phyloP scores from a whole-genome alignment of 305 asterid species.

The Solanum aculeatissimum region DNA sequence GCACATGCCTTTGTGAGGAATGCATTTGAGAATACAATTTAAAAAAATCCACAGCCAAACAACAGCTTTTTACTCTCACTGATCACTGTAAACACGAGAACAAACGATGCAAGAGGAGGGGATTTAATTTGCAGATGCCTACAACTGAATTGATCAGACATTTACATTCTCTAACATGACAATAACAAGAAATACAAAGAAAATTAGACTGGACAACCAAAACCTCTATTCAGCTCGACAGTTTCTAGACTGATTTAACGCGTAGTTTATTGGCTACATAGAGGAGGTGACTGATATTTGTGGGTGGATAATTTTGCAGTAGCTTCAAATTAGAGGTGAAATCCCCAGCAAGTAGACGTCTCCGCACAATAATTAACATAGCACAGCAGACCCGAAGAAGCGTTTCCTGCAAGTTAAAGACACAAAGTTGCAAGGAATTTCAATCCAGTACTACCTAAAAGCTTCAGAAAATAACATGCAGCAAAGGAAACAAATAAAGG shows the following conservation, averaged over 20 bases:
- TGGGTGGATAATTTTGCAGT: conserved; percentile 74
- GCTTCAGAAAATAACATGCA: background rate
- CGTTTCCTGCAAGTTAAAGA: conserved; percentile 50
- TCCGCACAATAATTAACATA: conserved; percentile 76
- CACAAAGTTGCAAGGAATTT: background rate
- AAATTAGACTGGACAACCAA: background rate
- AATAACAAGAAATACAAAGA: background rate
- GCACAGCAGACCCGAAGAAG: conserved; percentile 85
- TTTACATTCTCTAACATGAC: background rate
- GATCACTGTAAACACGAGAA: background rate
- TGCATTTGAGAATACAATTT: background rate
- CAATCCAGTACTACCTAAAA: background rate
- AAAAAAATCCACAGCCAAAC: background rate
- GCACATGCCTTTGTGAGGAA: background rate
- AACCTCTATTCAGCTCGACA: background rate
- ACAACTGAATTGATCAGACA: background rate
- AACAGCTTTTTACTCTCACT: background rate
- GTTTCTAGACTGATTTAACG: conserved; percentile 13
- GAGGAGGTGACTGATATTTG: conserved; percentile 85
- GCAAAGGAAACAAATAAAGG: background rate
- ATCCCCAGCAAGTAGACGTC: conserved; percentile 89
- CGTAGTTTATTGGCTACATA: conserved; percentile 86
- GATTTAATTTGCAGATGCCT: background rate
- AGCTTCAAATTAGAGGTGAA: conserved; percentile 88
- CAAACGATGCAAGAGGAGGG: background rate